A percentile compares a stretch with the other conserved stretches of the same genome.
These are phyloP conservation scores for Metschnikowia drakensbergensis DNA, from an alignment of 805 yeast genomes.

Conservation along the genomic window DNA sequence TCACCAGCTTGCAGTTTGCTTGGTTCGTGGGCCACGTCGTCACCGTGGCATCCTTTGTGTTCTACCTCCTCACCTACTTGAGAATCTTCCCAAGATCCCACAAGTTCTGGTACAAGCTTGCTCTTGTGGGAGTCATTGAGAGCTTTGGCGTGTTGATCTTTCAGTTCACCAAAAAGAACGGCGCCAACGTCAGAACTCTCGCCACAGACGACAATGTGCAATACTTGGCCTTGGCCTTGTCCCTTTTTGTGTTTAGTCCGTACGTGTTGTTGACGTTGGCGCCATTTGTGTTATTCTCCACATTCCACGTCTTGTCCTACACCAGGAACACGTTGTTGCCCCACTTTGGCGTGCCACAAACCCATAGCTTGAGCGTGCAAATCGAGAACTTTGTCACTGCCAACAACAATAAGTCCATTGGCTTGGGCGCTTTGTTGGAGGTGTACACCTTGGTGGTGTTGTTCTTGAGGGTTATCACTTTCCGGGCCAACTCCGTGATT, in stretches of 20 bases:
- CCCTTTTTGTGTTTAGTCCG: slow-evolving; percentile 48
- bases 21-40: slow-evolving; percentile 60
- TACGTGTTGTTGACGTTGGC: slow-evolving; percentile 57
- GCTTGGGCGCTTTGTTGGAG: slow-evolving; percentile 38
- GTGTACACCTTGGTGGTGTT: slow-evolving; percentile 44
- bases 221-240: slow-evolving; percentile 58
- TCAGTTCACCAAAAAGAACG: slow-evolving; percentile 43
- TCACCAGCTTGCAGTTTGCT: slow-evolving; percentile 57
- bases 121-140: slow-evolving; percentile 60
- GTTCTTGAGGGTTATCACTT: slow-evolving; percentile 50
- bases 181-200: slow-evolving; percentile 22
- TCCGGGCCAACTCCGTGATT: slow-evolving; percentile 60
- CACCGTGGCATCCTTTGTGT: slow-evolving; percentile 29
- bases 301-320: slow-evolving; percentile 79
- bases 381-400: slow-evolving; percentile 32
- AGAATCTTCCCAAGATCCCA: slow-evolving; percentile 23
- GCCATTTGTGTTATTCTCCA: slow-evolving; percentile 74
- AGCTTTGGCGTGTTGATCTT: slow-evolving; percentile 74
- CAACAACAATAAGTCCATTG: slow-evolving; percentile 37
- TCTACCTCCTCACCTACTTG: slow-evolving; percentile 33
- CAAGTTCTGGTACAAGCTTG: slow-evolving; percentile 49
- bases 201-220: slow-evolving; percentile 63
- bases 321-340: slow-evolving; percentile 65
- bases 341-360: slow-evolving; percentile 38
- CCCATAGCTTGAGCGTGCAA: slow-evolving; percentile 35